Base-by-base conservation (phyloP, 129 eudicot genomes). In the Artemisia annua region DNA sequence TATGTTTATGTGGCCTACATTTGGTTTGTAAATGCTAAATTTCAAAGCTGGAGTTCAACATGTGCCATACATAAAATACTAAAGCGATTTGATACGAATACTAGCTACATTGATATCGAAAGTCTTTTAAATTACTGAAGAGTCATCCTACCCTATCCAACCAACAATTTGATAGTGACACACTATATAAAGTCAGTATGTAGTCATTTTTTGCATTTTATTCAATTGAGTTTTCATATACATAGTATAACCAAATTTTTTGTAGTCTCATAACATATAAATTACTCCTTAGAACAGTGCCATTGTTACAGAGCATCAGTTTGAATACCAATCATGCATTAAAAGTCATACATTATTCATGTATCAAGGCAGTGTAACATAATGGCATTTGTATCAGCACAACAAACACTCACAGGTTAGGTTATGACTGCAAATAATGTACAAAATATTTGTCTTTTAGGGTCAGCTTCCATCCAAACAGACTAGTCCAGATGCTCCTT, bases 401-500 rank as follows among this genome's bases (percentile, higher is more conserved):
- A 49, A 35, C 70, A 49, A 77, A 77, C 63, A 77, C 60, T 77
- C 46, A 69, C 50, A 39, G 15, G 66, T 70, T 39, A 69, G 71
- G 75, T 50, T 71, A 35, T 69, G 81, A 57, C 61, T 28, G 52
- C 67, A 48, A 56, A 26, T 57, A 67, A 5, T 48, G 67, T 59
- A 66, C 49, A 24, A 76, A 43, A 17, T 26, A 58, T 67, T 48
- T 67, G 80, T 76, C 80, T 46, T 76, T 46, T 16, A 56, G 56
- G 80, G 60, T 35, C 61, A 26, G 50, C 51, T 50, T 55, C 70
- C 54, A n/a, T 51, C 71, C 48, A 65, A 71, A 63, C 73, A 80
- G 59, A 57, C 15, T 50, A 48, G 13, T 75, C 80, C 80, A 74
- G 10, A 80, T 73, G 24, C 66, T 53, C 69, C 60, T 61, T 70